Evolutionary conservation across 2,329 filamentous ascomycete genomes (phyloP), one percentile per base, ranked within the genome.

Genomic region (Pestalotiopsis sp.): DNA sequence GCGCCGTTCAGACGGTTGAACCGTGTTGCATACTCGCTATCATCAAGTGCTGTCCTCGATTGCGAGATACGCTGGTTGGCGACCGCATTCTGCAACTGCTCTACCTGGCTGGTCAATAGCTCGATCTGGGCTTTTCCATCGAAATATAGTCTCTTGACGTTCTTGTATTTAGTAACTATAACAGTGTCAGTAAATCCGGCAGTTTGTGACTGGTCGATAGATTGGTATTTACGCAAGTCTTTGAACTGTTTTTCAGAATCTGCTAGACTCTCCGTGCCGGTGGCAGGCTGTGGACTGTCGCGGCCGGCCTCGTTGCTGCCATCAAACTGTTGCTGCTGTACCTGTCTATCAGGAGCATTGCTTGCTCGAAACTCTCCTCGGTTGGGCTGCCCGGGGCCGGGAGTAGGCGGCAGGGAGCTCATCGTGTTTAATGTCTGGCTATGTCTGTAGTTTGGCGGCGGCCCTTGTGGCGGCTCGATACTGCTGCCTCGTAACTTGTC

Each of bases 101-200:
- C 95, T 27, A 98, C 93, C 80, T 98, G 95, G 20, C 90, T 87
- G 73, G 91, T 92, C 75, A 97, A 92, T 75, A 92, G 90, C 76
- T 98, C 95, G 67, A 98, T 95, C 81, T 98, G 95, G 17, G 91
- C 87, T 78, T 97, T 96, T 77, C 95, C 94, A 72, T 98, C 96
- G 79, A 98, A 98, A 79, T 98, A 99, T 75, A 98, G 93, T 68
- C 94, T 91, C 84, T 99, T 99, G 69, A 99, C 95, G 78, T 98
- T 97, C 80, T 97, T 97, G 80, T 99, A 99, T 83, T 99, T 99
- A 73, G 90, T 90, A 77, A 96, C 95, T 97, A 72, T 66, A 69
- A 60, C 38, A 68, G 79, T 75, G 70, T 89, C 41, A 79, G 74
- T 57, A 67, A 65, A 65, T 65, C n/a, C 39, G 68, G 70, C 27